Conservation (phyloP, 2,329 filamentous ascomycete species). For the Penicillium sp. region DNA sequence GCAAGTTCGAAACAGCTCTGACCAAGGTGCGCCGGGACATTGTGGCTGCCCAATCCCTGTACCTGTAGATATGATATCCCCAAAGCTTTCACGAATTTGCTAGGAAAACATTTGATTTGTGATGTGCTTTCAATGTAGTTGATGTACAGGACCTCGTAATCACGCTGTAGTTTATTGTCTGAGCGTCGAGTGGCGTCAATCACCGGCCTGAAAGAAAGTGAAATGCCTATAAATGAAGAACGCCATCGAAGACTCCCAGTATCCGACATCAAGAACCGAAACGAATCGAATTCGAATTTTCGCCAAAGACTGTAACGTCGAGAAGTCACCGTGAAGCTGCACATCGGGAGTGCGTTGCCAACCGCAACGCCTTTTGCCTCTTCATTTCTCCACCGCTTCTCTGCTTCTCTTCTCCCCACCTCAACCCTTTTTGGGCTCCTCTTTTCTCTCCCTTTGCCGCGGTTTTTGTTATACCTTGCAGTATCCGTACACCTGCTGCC, state of each 20-base stretch:
- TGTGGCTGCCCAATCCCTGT: slow-evolving; percentile 88
- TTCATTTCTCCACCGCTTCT: slow-evolving; percentile 34
- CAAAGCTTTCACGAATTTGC: neutral
- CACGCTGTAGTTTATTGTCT: too few relatives aligned
- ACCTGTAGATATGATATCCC: slow-evolving; percentile 55
- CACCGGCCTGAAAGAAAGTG: too few relatives aligned
- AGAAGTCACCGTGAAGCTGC: slow-evolving; percentile 20
- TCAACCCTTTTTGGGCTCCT: slow-evolving; percentile 17
- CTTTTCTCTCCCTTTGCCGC: slow-evolving; percentile 11
- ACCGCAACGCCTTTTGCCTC: slow-evolving; percentile 29
- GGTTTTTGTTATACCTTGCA: slow-evolving; percentile 8
- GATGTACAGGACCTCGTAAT: too few relatives aligned
- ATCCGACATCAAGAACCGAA: too few relatives aligned
- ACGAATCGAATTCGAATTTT: too few relatives aligned
- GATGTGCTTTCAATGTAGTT: too few relatives aligned
- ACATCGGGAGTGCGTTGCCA: slow-evolving; percentile 30
- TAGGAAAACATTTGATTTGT: too few relatives aligned
- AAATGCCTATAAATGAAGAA: too few relatives aligned
- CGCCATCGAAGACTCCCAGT: too few relatives aligned
- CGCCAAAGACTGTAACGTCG: slow-evolving; percentile 12
- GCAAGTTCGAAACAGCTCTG: slow-evolving; percentile 84
- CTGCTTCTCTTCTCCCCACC: slow-evolving; percentile 27
- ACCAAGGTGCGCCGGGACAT: slow-evolving; percentile 86
- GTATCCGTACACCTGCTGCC: slow-evolving; percentile 15
- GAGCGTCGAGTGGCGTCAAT: too few relatives aligned